Evolutionary conservation across 1,139 yeast species (phyloP).

Genomic region (Debaryomyces nepalensis): DNA sequence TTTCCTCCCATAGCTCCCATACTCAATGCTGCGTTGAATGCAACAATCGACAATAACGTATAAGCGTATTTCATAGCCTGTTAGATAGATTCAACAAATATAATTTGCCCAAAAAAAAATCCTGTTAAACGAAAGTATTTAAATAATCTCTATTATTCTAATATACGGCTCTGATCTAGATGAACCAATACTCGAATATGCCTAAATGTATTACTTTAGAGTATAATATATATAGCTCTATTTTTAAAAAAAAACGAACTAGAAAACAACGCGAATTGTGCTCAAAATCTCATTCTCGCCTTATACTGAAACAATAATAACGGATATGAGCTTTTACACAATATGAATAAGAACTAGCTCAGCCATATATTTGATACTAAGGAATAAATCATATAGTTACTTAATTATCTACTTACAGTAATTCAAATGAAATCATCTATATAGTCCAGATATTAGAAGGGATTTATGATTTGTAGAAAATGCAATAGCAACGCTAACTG

Average conservation of each 20-base stretch:
- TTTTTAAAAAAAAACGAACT: background rate
- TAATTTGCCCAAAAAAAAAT: no score
- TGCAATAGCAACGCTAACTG: no score
- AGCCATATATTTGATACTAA: background rate
- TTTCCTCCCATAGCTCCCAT: conserved; percentile 6
- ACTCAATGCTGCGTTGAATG: conserved; percentile 6
- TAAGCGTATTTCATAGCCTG: conserved; percentile 10
- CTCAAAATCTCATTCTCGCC: conserved; percentile 8
- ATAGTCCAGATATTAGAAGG: no score
- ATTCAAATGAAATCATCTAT: no score
- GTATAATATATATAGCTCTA: background rate
- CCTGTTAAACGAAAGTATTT: background rate
- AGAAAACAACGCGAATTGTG: conserved; percentile 8
- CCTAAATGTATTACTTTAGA: no score
- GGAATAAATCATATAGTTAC: no score
- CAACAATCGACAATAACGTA: conserved; percentile 9
- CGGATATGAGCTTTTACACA: conserved; percentile 4
- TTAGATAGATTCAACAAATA: no score
- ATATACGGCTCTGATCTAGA: no score
- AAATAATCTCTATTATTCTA: background rate
- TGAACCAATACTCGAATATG: no score
- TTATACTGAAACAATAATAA: background rate
- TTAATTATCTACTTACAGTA: no score
- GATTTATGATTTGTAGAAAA: no score
- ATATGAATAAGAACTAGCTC: background rate